Percentiles rank a stretch among this genome's conserved stretches.
Conservation (phyloP, 345 rosid genomes). For the Dipteronia dyeriana region DNA sequence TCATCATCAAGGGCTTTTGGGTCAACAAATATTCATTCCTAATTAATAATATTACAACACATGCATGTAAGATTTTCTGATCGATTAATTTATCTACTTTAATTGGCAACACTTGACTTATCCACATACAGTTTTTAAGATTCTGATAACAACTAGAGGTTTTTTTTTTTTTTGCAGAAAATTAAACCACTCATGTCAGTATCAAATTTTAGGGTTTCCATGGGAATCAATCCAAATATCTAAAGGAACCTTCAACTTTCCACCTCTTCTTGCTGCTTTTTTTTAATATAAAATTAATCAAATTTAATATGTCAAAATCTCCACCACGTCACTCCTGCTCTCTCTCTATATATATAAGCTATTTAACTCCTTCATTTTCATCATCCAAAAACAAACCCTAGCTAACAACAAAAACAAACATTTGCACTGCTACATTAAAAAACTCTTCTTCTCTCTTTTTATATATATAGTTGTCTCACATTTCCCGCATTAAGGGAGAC, state of each 20-base stretch:
- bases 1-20: slow-evolving; percentile 2
- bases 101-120: slow-evolving; percentile 31
- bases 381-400: background rate
- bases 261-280: background rate
- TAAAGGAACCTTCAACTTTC: slow-evolving; percentile 38
- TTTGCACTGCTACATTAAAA: background rate
- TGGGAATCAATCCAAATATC: slow-evolving; percentile 39
- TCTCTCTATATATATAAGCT: slow-evolving; percentile 6
- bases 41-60: too few species aligned
- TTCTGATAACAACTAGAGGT: slow-evolving; percentile 28
- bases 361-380: slow-evolving; percentile 4
- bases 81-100: slow-evolving; percentile 22
- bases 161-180: background rate
- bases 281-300: slow-evolving; percentile 2
- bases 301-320: background rate
- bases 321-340: slow-evolving; percentile 14
- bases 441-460: background rate
- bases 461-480: too few species aligned
- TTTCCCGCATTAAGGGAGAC: too few species aligned
- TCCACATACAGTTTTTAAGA: slow-evolving; percentile 28
- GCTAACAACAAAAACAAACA: background rate
- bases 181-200: slow-evolving; percentile 30
- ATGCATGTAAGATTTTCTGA: background rate
- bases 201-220: slow-evolving; percentile 27
- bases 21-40: background rate